Evolutionary conservation across 2,329 filamentous ascomycete genomes (phyloP).

Genomic region (Shiraia sp.): DNA sequence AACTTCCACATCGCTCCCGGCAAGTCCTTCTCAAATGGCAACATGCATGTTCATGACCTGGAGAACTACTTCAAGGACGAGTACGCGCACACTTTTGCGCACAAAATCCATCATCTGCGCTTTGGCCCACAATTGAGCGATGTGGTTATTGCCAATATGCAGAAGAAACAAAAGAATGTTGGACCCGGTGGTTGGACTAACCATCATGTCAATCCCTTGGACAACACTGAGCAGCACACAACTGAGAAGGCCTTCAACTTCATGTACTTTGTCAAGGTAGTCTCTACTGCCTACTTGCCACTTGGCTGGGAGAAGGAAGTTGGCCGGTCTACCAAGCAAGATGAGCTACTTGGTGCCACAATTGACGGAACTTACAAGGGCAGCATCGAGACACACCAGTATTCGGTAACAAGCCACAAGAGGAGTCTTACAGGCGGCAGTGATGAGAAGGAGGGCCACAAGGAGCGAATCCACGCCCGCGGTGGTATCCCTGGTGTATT

Average conservation of each 20-base stretch:
- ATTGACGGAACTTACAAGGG: constrained; percentile 66
- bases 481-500: constrained; percentile 97
- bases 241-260: constrained; percentile 87
- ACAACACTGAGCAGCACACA: constrained; percentile 75
- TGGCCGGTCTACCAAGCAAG: constrained; percentile 46
- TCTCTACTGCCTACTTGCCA: constrained; percentile 91
- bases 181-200: constrained; percentile 73
- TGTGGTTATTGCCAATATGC: constrained; percentile 55
- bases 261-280: constrained; percentile 99
- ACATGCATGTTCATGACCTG: constrained; percentile 96
- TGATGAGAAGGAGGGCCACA: constrained; percentile 84
- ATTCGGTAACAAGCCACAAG: constrained; percentile 96
- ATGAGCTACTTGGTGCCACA: constrained; percentile 54
- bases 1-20: constrained; percentile 99
- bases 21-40: constrained; percentile 92
- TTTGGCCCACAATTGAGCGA: constrained; percentile 92
- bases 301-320: constrained; percentile 76
- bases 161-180: constrained; percentile 56
- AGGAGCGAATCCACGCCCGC: constrained; percentile 84
- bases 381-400: constrained; percentile 96
- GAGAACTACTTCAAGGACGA: constrained; percentile 88
- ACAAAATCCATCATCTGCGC: constrained; percentile 83
- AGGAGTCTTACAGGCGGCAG: constrained; percentile 81
- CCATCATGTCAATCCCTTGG: constrained; percentile 90
- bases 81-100: constrained; percentile 79